Base-by-base conservation (phyloP, 2,329 filamentous ascomycete species). In the Leptographium galeiforme region DNA sequence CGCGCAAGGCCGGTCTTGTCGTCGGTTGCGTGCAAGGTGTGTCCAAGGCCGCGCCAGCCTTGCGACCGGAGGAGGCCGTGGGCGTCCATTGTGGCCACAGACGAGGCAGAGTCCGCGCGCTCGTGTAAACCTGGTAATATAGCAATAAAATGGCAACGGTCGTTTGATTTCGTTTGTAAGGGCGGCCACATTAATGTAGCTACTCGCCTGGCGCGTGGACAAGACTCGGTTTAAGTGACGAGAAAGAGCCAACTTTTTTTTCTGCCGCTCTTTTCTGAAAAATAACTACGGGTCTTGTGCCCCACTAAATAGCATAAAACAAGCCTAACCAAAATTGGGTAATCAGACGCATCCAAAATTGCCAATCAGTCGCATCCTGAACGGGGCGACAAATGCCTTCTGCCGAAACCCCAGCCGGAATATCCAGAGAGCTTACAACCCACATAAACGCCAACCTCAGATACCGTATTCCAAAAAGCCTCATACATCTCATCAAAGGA, bases 1-100 rank as follows among this genome's bases (percentile, higher is more conserved):
- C 86, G 87, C 32, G 83, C 81, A 53, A 97, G 82, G 45, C 91
- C 91, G 57, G 84, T 84, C 51, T 76, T 74, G 65, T 85, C 82
- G 72, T 79, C 75, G 18, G 74, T 81, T 57, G 84, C 79, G 64
- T 95, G 89, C 32, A 97, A 83, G 1, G 89, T 88, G 68, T 95
- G 88, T 58, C 91, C 91, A 40, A 82, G 79, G 60, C 91, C 91
- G 55, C 85, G 82, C 91, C 91, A 97, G 66, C 91, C 91, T 68
- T 95, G 89, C 61, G 82, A 79, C 60, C 83, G 82, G 61, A 97
- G 82, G 62, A 93, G 84, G 62, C 85, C 85, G 66, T 86, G 78
- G 53, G 90, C 86, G 68, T 97, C 79, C 90, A 97, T 96, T 16
- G 43, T 25, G 25, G 14, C 43, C 14, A 3, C 43, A 19, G 14